These are phyloP conservation scores for Citrus cavaleriei DNA, from an alignment of 345 rosid species.

Conservation along the genomic window DNA sequence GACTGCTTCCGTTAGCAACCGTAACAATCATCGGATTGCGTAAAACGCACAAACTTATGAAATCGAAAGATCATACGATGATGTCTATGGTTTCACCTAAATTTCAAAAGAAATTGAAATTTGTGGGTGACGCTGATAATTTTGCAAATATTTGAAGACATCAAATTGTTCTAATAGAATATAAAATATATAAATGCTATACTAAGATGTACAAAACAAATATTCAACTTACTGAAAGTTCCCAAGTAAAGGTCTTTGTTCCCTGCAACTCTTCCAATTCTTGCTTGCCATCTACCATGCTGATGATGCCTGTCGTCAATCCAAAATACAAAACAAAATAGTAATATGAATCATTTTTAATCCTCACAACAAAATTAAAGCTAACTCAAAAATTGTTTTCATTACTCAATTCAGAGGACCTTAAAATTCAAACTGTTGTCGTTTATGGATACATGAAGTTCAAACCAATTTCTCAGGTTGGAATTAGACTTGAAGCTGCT, in stretches of 20 bases:
- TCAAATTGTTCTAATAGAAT: background rate
- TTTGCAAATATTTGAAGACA: background rate
- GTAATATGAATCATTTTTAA: background rate
- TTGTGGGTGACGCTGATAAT: no score
- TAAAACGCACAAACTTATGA: no score
- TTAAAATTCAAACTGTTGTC: background rate
- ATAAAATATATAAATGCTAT: no score
- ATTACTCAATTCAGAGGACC: background rate
- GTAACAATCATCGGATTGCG: no score
- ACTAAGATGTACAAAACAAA: background rate
- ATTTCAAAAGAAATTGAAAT: no score
- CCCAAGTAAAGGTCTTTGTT: slow-evolving; percentile 95
- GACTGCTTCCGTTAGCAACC: background rate
- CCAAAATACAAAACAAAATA: background rate
- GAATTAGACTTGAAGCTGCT: background rate
- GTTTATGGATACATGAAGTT: background rate
- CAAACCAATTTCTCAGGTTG: background rate
- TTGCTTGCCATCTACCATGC: slow-evolving; percentile 99
- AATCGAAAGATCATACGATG: no score
- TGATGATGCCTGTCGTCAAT: slow-evolving; percentile 69
- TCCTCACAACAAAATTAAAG: background rate
- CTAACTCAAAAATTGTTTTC: background rate
- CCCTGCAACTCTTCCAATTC: slow-evolving; percentile 96
- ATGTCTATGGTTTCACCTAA: no score
- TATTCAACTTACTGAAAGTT: slow-evolving; percentile 57